Evolutionary conservation across 1,284 basidiomycete genomes (phyloP).

Genomic region (Apiotrichum sp.): DNA sequence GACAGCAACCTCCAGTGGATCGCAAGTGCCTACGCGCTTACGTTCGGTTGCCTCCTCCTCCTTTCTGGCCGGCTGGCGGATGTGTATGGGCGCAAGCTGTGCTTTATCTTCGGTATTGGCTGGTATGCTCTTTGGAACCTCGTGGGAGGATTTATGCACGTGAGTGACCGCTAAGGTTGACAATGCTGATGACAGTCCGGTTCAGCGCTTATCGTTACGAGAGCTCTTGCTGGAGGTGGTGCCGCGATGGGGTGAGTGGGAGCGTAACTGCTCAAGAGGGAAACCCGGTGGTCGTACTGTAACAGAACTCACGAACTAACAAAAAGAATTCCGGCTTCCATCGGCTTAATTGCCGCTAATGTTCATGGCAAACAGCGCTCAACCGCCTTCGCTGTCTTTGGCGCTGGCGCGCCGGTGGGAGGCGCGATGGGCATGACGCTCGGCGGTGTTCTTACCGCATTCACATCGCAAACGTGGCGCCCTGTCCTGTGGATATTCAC

Average conservation of each 20-base stretch:
- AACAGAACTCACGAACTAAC: constrained; percentile 3
- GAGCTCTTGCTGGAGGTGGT: constrained; percentile 32
- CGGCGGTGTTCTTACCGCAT: constrained; percentile 15
- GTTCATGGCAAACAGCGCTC: constrained; percentile 22
- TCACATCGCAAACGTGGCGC: constrained; percentile 10
- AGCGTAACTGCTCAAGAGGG: constrained; percentile 1
- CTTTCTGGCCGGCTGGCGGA: constrained; percentile 41
- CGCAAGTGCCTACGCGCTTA: constrained; percentile 35
- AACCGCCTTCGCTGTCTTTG: constrained; percentile 16
- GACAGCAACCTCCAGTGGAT: constrained; percentile 37
- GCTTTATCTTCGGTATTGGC: constrained; percentile 36
- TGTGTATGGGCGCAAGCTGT: constrained; percentile 31
- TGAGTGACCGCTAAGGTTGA: too few relatives aligned
- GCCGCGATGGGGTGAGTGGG: constrained; percentile 27
- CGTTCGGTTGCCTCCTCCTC: constrained; percentile 39
- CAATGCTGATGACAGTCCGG: constrained; percentile 7
- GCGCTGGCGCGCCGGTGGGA: constrained; percentile 15
- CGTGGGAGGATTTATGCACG: constrained; percentile 31
- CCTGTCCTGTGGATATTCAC: constrained; percentile 15
- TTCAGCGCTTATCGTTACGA: constrained; percentile 30
- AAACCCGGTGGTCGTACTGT: constrained; percentile 1
- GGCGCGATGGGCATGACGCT: constrained; percentile 12
- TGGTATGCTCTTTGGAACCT: constrained; percentile 37
- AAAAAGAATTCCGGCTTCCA: constrained; percentile 11
- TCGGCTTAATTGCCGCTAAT: constrained; percentile 18